Base-by-base conservation (phyloP, 2,329 filamentous ascomycete species). In the Emericellopsis atlantica region DNA sequence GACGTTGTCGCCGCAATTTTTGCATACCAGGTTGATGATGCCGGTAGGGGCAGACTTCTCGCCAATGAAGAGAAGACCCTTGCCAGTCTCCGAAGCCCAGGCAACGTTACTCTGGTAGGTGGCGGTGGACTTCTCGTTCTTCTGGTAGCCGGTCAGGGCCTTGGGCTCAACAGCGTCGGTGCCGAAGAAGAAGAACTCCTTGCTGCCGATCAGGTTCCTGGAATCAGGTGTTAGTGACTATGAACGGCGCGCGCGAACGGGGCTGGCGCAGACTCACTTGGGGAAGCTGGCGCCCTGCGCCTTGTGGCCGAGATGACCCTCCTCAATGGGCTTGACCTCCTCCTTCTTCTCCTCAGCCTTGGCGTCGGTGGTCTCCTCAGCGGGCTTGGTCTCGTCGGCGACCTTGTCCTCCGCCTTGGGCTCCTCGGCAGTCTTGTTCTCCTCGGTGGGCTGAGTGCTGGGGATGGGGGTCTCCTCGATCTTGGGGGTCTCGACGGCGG, bases 41-140 rank as follows among this genome's bases (percentile, higher is more conserved):
- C 86, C 83, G 51, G 79, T 72, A 45, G 90, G 89, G 45, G 75
- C 74, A 49, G 76, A 70, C 78, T 93, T 95, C 66, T 94, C 84
- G 55, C 83, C 81, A 65, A 86, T 84, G 74, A 93, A 95, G 34
- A 96, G 72, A 16, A 96, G 82, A 57, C 92, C 92, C 73, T 94
- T 94, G 62, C 90, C 90, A 44, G 90, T 95, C 72, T 94, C 79
- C 51, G 79, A 80, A 48, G 90, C 87, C 87, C 92, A 95, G 31
- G 92, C 84, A 51, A 79, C 82, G 52, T 83, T 82, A 50, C 84
- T 74, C 68, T 93, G 82, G 46, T 84, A 81, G 49, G 81, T 63
- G 46, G 74, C 72, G 41, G 80, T 72, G 43, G 81, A 72, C 81
- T 95, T 95, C 76, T 95, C 88, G 55, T 79, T 81, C 66, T 88